Evolutionary conservation across 192 early-diverging fungal genomes (phyloP).

Genomic region (Backusella morwellensis): DNA sequence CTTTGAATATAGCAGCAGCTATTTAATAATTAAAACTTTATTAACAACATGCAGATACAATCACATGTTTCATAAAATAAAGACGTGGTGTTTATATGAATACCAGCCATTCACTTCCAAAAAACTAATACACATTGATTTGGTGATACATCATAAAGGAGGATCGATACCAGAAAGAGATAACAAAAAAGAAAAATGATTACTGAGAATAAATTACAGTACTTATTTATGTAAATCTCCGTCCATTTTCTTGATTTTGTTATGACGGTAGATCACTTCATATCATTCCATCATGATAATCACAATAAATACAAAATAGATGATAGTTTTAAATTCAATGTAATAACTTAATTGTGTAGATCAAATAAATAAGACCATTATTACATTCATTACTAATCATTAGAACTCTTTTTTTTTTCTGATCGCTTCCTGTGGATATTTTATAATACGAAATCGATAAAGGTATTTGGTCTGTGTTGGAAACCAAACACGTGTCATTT

Average conservation of each 20-base stretch:
- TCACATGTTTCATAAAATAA: not conserved
- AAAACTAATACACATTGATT: not conserved
- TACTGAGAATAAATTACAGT: not conserved
- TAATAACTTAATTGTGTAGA: not conserved
- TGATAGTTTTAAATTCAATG: not conserved
- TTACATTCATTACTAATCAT: not conserved
- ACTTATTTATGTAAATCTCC: not conserved
- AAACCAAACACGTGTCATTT: slow-evolving; percentile 6
- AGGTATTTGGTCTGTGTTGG: not conserved
- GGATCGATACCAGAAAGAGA: not conserved
- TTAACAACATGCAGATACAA: not conserved
- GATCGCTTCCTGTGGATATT: not conserved
- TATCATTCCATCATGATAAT: not conserved
- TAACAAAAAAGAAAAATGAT: not conserved
- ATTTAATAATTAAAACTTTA: not conserved
- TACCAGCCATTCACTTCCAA: not conserved
- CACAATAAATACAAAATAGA: not conserved
- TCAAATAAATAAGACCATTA: not conserved
- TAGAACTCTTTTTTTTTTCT: not conserved
- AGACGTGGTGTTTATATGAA: not conserved
- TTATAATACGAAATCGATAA: not conserved
- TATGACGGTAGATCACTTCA: not conserved
- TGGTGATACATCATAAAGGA: slow-evolving; percentile 2
- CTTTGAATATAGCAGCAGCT: not conserved
- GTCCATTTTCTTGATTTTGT: not conserved